These are phyloP conservation scores for Spiromastix sp. DNA, from an alignment of 2,329 filamentous ascomycete genomes.

Conservation along the genomic window DNA sequence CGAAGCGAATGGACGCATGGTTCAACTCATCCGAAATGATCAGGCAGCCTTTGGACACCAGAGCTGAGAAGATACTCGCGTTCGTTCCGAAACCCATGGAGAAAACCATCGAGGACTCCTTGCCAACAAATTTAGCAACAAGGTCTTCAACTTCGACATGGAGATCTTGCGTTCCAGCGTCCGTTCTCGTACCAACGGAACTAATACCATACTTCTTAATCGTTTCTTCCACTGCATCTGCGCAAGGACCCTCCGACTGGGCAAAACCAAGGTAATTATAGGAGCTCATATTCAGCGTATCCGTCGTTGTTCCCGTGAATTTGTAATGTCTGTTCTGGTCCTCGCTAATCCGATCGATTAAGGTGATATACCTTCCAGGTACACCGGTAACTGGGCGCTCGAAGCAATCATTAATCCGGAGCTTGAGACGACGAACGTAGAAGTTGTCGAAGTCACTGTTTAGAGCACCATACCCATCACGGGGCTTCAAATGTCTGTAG, in stretches of 20 bases:
- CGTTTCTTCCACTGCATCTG: constrained; percentile 78
- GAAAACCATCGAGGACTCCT: constrained; percentile 90
- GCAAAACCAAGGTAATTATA: constrained; percentile 99
- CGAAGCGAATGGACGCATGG: constrained; percentile 93
- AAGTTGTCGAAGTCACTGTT: constrained; percentile 99
- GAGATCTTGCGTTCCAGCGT: constrained; percentile 79
- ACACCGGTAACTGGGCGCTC: constrained; percentile 86
- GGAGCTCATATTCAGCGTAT: constrained; percentile 97
- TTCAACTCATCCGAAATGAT: constrained; percentile 97
- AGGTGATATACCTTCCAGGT: constrained; percentile 83
- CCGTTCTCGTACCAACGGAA: constrained; percentile 68
- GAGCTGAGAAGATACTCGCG: constrained; percentile 78
- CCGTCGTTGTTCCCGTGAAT: constrained; percentile 79
- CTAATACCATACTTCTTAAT: constrained; percentile 79
- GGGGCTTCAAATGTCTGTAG: constrained; percentile 71
- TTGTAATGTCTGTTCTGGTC: constrained; percentile 88
- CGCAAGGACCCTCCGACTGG: constrained; percentile 92
- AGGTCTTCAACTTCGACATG: constrained; percentile 81
- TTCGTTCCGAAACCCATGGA: constrained; percentile 99
- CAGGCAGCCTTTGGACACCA: constrained; percentile 85
- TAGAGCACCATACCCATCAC: constrained; percentile 84
- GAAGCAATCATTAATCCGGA: constrained; percentile 95
- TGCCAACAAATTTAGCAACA: constrained; percentile 85
- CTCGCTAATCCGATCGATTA: constrained; percentile 81
- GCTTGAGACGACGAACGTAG: constrained; percentile 84